Evolutionary conservation across 306 rosid species (phyloP).

Genomic region (Trifolium pratense): DNA sequence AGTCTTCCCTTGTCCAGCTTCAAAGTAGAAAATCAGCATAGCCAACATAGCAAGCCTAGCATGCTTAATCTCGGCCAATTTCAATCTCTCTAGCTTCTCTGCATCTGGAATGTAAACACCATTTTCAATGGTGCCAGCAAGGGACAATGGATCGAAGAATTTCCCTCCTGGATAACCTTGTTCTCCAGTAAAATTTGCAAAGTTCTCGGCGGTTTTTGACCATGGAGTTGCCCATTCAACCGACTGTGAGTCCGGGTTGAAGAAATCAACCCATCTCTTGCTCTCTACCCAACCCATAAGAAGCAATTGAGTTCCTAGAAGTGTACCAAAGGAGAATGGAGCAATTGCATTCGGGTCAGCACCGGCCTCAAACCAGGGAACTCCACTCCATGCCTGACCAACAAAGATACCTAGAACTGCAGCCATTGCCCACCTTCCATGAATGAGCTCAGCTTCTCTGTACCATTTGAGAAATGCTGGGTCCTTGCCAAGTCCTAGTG

Average conservation of each 20-base stretch:
- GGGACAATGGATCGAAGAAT: slow-evolving; percentile 85
- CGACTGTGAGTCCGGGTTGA: slow-evolving; percentile 94
- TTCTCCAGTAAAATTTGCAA: slow-evolving; percentile 80
- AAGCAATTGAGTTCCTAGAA: slow-evolving; percentile 85
- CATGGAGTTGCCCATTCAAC: slow-evolving; percentile 99
- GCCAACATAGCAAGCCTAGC: slow-evolving; percentile 96
- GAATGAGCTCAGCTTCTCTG: slow-evolving; percentile 99
- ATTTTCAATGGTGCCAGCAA: slow-evolving; percentile 63
- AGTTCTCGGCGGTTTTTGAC: slow-evolving; percentile 92
- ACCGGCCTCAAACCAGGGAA: slow-evolving; percentile 98
- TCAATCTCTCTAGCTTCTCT: slow-evolving; percentile 85
- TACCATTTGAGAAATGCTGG: slow-evolving; percentile 96
- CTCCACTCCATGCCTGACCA: slow-evolving; percentile 98
- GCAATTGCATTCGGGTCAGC: slow-evolving; percentile 89
- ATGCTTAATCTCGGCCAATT: slow-evolving; percentile 94
- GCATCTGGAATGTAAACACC: slow-evolving; percentile 77
- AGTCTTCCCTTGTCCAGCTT: slow-evolving; percentile 99
- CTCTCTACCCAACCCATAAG: slow-evolving; percentile 99
- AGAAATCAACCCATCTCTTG: slow-evolving; percentile 99
- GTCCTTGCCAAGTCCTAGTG: slow-evolving; percentile 91
- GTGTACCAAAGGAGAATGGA: slow-evolving; percentile 94
- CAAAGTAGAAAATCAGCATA: slow-evolving; percentile 93
- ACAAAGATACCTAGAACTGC: slow-evolving; percentile 93
- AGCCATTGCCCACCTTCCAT: slow-evolving; percentile 98
- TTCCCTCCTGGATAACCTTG: slow-evolving; percentile 98